Base-by-base conservation (phyloP, 108 stramenopile species). In the Pseudonitzschia delicatissima region DNA sequence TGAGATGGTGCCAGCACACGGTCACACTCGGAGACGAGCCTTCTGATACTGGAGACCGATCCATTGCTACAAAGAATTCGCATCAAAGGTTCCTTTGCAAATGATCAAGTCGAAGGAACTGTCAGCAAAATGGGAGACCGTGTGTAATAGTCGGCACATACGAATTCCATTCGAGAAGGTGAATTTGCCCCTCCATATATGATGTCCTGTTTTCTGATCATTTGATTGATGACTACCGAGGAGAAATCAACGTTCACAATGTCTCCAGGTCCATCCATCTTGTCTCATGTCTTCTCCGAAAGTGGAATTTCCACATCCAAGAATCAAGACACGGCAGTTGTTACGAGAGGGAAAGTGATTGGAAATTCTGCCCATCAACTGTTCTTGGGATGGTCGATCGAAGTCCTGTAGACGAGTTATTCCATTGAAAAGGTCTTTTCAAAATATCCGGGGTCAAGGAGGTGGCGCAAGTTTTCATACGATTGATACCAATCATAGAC, bases 1-100 rank as follows among this genome's bases (percentile, higher is more conserved):
- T 86, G 87, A 40, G 69, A 68, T 25, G 47, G 55, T 28, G 82
- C 67, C 32, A 92, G 69, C 2, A 89, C 64, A 21, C 91, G 86
- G 45, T 57, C 67, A 49, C 82, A 84, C 51, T 92, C 88, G 27
- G 58, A 18, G 18, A 88, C 77, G 62, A 84, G 69, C 9, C 60
- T 45, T 2, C 71, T 63, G 5, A 77, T 81, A 48, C 67, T 60
- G 9, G 67, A 26, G 9, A 75, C 60, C 5, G 85, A 85, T 44
- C 81, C 81, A 5, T 71, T 70, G 35, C 77, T 50, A 45, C 85
- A 87, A 9, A 93, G 69, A 28, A 93, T 71, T n/a, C 4, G 87
- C 77, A 71, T 93, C 92, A 57, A 93, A 77, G 0, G 86, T 84
- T 57, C 80, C 89, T 77, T 93, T 93, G 72, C 84, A 86, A 40